Conservation (phyloP, 139 green algal species). For the Haematococcus lacustris region DNA sequence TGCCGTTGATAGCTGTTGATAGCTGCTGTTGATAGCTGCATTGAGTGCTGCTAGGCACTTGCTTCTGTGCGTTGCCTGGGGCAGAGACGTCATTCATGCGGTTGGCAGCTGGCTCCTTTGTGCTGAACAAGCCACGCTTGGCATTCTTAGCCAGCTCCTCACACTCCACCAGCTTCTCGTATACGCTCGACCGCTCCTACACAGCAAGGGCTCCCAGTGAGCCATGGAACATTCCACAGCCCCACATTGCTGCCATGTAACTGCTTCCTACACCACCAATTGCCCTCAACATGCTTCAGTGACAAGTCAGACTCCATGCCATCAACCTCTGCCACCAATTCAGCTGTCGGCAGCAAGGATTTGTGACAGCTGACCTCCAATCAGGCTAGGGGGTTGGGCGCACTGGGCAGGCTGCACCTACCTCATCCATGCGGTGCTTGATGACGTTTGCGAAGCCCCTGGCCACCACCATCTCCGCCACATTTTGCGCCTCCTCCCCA, state of each 20-base stretch:
- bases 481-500: constrained; percentile 56
- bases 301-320: too few relatives aligned
- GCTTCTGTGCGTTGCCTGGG: constrained; percentile 42
- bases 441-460: constrained; percentile 67
- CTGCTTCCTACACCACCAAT: too few relatives aligned
- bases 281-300: too few relatives aligned
- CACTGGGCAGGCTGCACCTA: constrained; percentile 4
- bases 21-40: too few relatives aligned
- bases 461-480: constrained; percentile 78
- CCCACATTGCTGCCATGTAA: too few relatives aligned
- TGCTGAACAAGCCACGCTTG: constrained; percentile 69
- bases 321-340: too few relatives aligned
- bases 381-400: not conserved
- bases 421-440: constrained; percentile 27
- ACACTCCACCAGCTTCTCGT: constrained; percentile 77
- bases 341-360: too few relatives aligned
- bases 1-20: too few relatives aligned
- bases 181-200: constrained; percentile 77
- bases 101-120: constrained; percentile 64
- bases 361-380: not conserved
- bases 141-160: constrained; percentile 60
- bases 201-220: too few relatives aligned
- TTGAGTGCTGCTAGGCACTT: too few relatives aligned
- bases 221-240: too few relatives aligned
- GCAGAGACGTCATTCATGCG: constrained; percentile 81